Evolutionary conservation across 345 rosid genomes (phyloP), one percentile per base, ranked within the genome.

Genomic region (Clarkia xantiana): DNA sequence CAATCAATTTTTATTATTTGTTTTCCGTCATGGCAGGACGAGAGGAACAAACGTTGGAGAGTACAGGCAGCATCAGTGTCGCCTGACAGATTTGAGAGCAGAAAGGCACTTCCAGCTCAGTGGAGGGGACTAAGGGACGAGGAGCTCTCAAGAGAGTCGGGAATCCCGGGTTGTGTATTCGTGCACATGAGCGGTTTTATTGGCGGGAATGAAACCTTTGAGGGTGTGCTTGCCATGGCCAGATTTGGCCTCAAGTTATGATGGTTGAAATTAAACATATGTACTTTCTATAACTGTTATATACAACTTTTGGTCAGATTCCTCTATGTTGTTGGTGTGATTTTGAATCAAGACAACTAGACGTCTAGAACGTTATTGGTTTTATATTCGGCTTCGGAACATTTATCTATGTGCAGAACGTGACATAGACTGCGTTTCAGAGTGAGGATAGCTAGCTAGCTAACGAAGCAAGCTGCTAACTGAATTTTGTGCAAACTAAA

Each of bases 111-210:
- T 19, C 96, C 95, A 4, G 76, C 85, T n/a, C 76, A 55, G 50
- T 91, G 98, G 96, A 75, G 87, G 56, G 96, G 98, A 39, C 74
- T 80, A 51, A 76, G 87, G 54, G 94, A 82, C 12, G 81, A 75
- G 34, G 80, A 87, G 12, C 95, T 91, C 39, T 80, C 94, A 10
- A 62, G 63, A 56, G 80, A 55, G 51, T 61, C 87, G 9, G 78
- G 77, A 54, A 84, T 91, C 52, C 71, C 85, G 0, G 90, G 82
- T 41, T 76, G 94, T 46, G 94, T 86, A 36, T 91, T 86, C 39
- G 84, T 86, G 66, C 94, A 86, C 58, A 81, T 86, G 89, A 81
- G 94, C 10, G 94, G 98, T 14, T 91, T 91, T 61, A 78, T 80
- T 0, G 96, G 96, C 4, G 90, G 87, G 52, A 81, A 81, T 66